Percentiles rank a stretch among this genome's conserved stretches.
phyloP scores from a whole-genome alignment of 164 flowering plant species.

The Magnolia officinalis region DNA sequence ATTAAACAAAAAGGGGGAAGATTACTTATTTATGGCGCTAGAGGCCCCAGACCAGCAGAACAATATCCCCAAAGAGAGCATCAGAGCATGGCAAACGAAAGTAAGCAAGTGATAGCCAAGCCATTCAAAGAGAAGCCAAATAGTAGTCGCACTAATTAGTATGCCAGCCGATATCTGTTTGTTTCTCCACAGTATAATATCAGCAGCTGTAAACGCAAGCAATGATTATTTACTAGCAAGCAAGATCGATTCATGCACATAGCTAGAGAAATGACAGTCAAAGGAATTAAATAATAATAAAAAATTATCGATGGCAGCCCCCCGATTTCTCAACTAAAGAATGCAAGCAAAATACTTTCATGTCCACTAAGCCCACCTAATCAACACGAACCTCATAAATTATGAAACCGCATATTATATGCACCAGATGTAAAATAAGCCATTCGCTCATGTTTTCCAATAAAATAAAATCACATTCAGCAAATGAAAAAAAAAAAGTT shows the following conservation, averaged over 20 bases:
- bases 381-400: too few species aligned
- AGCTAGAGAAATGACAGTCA: neutral
- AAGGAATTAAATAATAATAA: neutral
- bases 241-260: neutral
- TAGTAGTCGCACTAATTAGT: constrained; percentile 57
- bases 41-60: constrained; percentile 78
- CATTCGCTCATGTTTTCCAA: too few species aligned
- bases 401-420: too few species aligned
- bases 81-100: constrained; percentile 59
- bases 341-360: too few species aligned
- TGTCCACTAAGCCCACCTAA: too few species aligned
- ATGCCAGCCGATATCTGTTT: constrained; percentile 64
- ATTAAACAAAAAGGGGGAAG: neutral
- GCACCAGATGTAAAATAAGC: too few species aligned
- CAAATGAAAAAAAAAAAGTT: too few species aligned
- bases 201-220: constrained; percentile 61
- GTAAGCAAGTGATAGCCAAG: constrained; percentile 74
- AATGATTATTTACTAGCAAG: neutral
- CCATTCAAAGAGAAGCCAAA: constrained; percentile 82
- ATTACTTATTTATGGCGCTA: constrained; percentile 60
- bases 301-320: too few species aligned
- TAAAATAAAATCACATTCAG: too few species aligned
- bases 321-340: too few species aligned
- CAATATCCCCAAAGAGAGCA: constrained; percentile 47
- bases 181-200: constrained; percentile 80